Evolutionary conservation across 2,329 filamentous ascomycete species (phyloP), one percentile per base, ranked within the genome.

Genomic region (Simplicillium aogashimaense): DNA sequence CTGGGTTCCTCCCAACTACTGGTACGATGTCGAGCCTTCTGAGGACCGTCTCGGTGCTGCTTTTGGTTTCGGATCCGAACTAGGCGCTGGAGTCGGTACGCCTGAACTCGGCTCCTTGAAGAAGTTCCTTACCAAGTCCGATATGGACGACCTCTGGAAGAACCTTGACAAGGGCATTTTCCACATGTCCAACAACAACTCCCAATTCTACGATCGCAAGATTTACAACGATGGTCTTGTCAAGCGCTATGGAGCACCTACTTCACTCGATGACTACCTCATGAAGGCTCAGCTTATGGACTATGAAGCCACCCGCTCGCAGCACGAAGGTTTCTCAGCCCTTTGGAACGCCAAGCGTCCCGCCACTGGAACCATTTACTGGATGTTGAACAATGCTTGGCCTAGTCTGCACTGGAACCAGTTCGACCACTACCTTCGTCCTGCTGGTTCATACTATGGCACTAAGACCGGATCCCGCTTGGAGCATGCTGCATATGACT

Each of bases 331-430:
- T 0, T 81, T 70, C 49, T 60, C 67, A 0, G 59, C 69, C 3
- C 59, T 64, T 1, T 78, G 75, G 66, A 71, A 53, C 44, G 63
- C 61, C 1, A 53, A 58, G 1, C 59, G 70, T 3, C 71, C 74
- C 0, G 74, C 76, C 0, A 81, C 76, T 0, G 78, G 78, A 0
- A 37, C 74, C 36, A 70, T 82, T 13, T 82, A 82, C 58, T 82
- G 78, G 78, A 81, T 82, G 77, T 54, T 81, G 39, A 80, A 79
- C 47, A 70, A 70, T 35, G 78, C 77, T 1, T 82, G 77, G 76
- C 78, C 78, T 0, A 72, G 67, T 40, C 57, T 82, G 20, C 78
- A 81, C 50, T 83, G 78, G 78, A 74, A 76, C 39, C 56, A 80
- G 6, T 79, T 80, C 50, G 78, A 81, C 47, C 76, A 76, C 52